phyloP scores from a whole-genome alignment of 78 protist genomes.

The Dictyostelium brefeldianum region DNA sequence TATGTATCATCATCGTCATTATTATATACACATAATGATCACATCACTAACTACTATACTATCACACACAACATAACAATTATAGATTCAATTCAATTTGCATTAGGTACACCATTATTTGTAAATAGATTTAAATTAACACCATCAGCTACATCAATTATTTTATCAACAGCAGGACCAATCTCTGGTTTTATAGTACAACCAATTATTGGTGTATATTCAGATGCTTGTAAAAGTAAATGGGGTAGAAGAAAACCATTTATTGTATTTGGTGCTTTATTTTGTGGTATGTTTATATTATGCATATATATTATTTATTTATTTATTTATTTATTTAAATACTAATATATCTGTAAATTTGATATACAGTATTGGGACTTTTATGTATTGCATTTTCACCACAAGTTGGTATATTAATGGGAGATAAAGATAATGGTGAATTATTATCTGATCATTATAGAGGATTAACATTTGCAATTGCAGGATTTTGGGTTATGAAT shows the following conservation, averaged over 20 bases:
- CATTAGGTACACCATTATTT: constrained; percentile 83
- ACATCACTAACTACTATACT: no score
- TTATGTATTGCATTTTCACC: constrained; percentile 64
- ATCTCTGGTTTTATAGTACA: constrained; percentile 82
- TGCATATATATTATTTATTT: no score
- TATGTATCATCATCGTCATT: neutral
- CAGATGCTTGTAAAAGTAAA: constrained; percentile 59
- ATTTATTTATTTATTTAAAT: neutral
- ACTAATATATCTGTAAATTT: neutral
- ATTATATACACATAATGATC: no score
- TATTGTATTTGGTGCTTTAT: constrained; percentile 68
- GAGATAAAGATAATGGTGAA: constrained; percentile 50
- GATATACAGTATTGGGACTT: neutral
- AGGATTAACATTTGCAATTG: constrained; percentile 57
- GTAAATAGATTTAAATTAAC: constrained; percentile 38
- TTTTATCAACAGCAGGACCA: constrained; percentile 79
- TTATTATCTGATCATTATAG: constrained; percentile 36
- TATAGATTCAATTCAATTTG: constrained; percentile 78
- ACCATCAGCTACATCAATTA: constrained; percentile 60
- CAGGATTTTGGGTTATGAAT: constrained; percentile 86
- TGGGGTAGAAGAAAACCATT: constrained; percentile 88
- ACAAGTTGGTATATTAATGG: constrained; percentile 51
- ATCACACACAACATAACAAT: no score
- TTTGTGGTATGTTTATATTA: constrained; percentile 1
- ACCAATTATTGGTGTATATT: constrained; percentile 83